phyloP scores from a whole-genome alignment of 2,329 filamentous ascomycete genomes.

The Ceratocystis destructans region DNA sequence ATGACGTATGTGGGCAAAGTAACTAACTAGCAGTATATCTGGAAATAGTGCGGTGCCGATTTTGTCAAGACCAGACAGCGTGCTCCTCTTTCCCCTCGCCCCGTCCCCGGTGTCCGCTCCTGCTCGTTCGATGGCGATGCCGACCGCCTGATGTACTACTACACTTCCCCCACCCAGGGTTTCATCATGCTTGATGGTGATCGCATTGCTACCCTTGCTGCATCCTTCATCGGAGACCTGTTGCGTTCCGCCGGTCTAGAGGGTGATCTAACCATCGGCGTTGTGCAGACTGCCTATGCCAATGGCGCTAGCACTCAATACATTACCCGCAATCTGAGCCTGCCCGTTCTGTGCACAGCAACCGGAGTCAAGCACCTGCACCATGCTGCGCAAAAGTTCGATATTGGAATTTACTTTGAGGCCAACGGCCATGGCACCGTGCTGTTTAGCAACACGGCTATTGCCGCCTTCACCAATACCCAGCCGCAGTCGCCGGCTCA shows the following conservation, averaged over 20 bases:
- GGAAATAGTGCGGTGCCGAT: slow-evolving; percentile 72
- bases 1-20: background rate
- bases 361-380: slow-evolving; percentile 97
- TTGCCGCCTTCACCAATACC: slow-evolving; percentile 62
- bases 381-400: slow-evolving; percentile 88
- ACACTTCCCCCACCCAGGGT: slow-evolving; percentile 62
- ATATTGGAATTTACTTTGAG: slow-evolving; percentile 96
- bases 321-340: slow-evolving; percentile 71
- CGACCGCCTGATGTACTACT: slow-evolving; percentile 92
- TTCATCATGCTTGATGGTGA: slow-evolving; percentile 95
- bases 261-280: slow-evolving; percentile 73
- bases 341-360: slow-evolving; percentile 83
- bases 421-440: slow-evolving; percentile 96
- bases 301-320: slow-evolving; percentile 92
- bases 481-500: slow-evolving; percentile 84
- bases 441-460: slow-evolving; percentile 75
- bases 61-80: slow-evolving; percentile 96
- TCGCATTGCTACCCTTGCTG: slow-evolving; percentile 86
- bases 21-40: background rate
- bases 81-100: slow-evolving; percentile 70
- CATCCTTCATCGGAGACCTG: slow-evolving; percentile 84
- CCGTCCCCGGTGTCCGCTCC: slow-evolving; percentile 60
- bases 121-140: slow-evolving; percentile 92
- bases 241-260: slow-evolving; percentile 65
- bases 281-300: slow-evolving; percentile 95